A percentile compares a stretch with the other conserved stretches of the same genome.
These are phyloP conservation scores for Pyrenochaeta sp. DNA, from an alignment of 2,329 filamentous ascomycete genomes.

Conservation along the genomic window DNA sequence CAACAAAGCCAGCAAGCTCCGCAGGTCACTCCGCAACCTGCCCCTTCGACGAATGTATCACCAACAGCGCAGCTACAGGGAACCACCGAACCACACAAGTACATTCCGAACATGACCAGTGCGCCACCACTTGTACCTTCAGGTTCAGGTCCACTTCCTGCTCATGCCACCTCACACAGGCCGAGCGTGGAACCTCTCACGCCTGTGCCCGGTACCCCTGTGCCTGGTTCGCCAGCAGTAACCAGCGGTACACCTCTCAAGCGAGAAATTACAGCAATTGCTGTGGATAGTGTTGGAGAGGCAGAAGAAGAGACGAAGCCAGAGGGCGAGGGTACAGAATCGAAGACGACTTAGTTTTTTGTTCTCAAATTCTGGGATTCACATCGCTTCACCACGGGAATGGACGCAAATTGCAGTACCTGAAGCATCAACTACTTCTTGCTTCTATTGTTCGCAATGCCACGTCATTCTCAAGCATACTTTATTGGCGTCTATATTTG, in stretches of 20 bases:
- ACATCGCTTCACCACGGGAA: not conserved
- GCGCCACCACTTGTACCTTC: conserved; percentile 12
- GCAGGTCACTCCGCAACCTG: too few relatives aligned
- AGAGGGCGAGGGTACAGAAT: conserved; percentile 3
- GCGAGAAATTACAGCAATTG: conserved; percentile 23
- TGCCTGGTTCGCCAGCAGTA: conserved; percentile 43
- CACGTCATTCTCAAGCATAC: too few relatives aligned
- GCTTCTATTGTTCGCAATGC: too few relatives aligned
- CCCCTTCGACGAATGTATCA: conserved; percentile 3
- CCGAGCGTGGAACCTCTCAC: conserved; percentile 48
- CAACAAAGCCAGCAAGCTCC: too few relatives aligned
- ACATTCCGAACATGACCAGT: conserved; percentile 36
- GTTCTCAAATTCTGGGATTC: too few relatives aligned
- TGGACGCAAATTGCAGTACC: not conserved
- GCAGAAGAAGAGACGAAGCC: conserved; percentile 15
- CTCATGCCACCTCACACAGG: conserved; percentile 27
- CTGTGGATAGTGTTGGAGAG: conserved; percentile 13
- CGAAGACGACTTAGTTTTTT: conserved; percentile 13
- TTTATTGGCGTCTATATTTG: too few relatives aligned
- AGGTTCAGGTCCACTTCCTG: conserved; percentile 14
- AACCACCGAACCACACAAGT: conserved; percentile 32
- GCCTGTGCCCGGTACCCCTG: conserved; percentile 45
- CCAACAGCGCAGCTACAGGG: conserved; percentile 8
- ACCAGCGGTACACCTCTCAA: conserved; percentile 32
- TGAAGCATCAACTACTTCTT: too few relatives aligned